A percentile compares a stretch with the other conserved stretches of the same genome.
Conservation (phyloP, 2,329 filamentous ascomycete species). For the Claviceps paspali region DNA sequence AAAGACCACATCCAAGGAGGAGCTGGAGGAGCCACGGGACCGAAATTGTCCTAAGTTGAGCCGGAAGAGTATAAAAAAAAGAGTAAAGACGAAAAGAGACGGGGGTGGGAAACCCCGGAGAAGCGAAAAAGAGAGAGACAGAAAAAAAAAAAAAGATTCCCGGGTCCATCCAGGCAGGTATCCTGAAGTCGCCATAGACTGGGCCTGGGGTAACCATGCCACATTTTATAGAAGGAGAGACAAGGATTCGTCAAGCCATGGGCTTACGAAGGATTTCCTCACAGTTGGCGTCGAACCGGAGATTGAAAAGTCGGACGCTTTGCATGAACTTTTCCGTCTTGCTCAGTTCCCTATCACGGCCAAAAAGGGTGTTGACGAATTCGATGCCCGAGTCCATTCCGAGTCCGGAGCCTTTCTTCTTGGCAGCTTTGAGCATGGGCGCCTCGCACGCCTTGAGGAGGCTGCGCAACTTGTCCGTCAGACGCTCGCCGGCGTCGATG, state of each 20-base stretch:
- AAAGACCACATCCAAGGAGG: no score
- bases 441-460: conserved; percentile 84
- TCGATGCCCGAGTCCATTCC: conserved; percentile 86
- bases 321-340: conserved; percentile 90
- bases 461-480: conserved; percentile 72
- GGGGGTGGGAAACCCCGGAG: no score
- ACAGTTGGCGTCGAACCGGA: conserved; percentile 92
- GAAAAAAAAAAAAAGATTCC: no score
- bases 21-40: no score
- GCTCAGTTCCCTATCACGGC: conserved; percentile 75
- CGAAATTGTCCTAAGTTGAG: no score
- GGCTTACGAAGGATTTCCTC: conserved; percentile 65
- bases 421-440: conserved; percentile 85
- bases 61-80: no score
- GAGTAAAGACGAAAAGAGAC: no score
- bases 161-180: no score
- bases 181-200: neutral
- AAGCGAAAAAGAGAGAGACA: no score
- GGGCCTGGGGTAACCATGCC: neutral
- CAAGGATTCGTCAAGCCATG: conserved; percentile 27
- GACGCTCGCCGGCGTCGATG: conserved; percentile 70
- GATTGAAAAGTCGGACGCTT: conserved; percentile 72
- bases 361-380: conserved; percentile 93
- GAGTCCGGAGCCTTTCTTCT: conserved; percentile 52
- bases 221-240: neutral